A percentile compares a stretch with the other conserved stretches of the same genome.
Evolutionary conservation across 2,329 filamentous ascomycete genomes (phyloP).

Genomic region (Cladosporium colombiae): DNA sequence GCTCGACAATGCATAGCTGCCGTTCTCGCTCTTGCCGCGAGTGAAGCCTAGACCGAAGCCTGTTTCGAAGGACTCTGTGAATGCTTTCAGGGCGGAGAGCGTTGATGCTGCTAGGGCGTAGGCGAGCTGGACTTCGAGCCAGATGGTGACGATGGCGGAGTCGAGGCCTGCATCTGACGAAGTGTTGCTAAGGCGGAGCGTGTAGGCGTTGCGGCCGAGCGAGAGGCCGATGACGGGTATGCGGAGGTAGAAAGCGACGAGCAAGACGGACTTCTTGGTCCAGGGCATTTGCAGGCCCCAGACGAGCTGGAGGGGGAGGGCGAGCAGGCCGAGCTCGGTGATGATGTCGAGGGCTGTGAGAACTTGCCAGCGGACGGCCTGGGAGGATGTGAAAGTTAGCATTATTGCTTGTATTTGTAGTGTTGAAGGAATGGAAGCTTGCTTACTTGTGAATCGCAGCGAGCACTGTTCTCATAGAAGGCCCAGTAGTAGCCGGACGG

Average conservation of each 20-base stretch:
- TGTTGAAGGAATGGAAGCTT: not conserved
- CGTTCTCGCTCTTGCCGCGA: conserved; percentile 31
- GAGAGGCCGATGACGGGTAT: conserved; percentile 37
- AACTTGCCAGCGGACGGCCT: conserved; percentile 39
- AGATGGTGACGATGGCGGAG: conserved; percentile 38
- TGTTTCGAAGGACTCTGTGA: conserved; percentile 45
- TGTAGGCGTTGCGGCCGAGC: conserved; percentile 39
- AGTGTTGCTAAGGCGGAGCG: conserved; percentile 30
- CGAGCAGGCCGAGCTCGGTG: conserved; percentile 38
- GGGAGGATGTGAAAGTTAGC: not conserved
- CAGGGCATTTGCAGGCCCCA: conserved; percentile 42
- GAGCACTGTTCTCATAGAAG: conserved; percentile 28
- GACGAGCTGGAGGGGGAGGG: conserved; percentile 37
- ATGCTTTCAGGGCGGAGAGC: conserved; percentile 45
- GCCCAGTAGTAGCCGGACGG: conserved; percentile 34
- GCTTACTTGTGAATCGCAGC: conserved; percentile 33
- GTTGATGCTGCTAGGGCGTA: conserved; percentile 46
- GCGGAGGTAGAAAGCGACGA: conserved; percentile 41
- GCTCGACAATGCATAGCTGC: conserved; percentile 30
- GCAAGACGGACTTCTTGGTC: conserved; percentile 38
- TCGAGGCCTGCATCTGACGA: conserved; percentile 36
- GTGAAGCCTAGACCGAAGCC: conserved; percentile 40
- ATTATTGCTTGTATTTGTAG: not conserved
- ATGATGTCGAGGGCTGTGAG: conserved; percentile 44
- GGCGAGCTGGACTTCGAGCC: conserved; percentile 42